These are phyloP conservation scores for Ashbya aceris DNA, from an alignment of 1,139 yeast species.

Conservation along the genomic window DNA sequence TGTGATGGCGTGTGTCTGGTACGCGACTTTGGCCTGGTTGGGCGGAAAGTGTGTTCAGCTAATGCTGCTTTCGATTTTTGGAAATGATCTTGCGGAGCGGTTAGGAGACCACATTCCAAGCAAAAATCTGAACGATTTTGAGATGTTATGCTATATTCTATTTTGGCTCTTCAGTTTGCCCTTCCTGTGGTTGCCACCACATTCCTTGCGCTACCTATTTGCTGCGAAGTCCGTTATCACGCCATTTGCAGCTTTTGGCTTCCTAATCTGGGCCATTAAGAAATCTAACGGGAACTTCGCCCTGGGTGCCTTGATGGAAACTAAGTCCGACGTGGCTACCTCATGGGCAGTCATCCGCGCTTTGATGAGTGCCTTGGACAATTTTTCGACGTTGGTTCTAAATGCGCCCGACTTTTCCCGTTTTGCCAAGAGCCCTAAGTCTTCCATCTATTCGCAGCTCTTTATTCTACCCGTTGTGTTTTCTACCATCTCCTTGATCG, in stretches of 20 bases:
- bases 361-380: constrained; percentile 70
- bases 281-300: constrained; percentile 24
- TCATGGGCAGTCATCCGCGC: constrained; percentile 73
- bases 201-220: constrained; percentile 67
- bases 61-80: constrained; percentile 59
- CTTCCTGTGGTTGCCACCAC: constrained; percentile 74
- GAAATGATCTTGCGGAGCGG: constrained; percentile 43
- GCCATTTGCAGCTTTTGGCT: constrained; percentile 72
- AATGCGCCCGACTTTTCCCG: constrained; percentile 92
- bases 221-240: constrained; percentile 66
- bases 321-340: constrained; percentile 2
- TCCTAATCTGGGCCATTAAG: constrained; percentile 70
- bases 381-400: constrained; percentile 75
- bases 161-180: constrained; percentile 73
- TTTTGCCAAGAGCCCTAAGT: constrained; percentile 51
- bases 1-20: constrained; percentile 80
- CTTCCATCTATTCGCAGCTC: constrained; percentile 45
- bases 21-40: constrained; percentile 69
- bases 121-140: constrained; percentile 48
- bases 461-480: constrained; percentile 67
- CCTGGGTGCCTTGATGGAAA: constrained; percentile 17
- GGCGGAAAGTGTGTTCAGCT: constrained; percentile 78
- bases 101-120: constrained; percentile 43
- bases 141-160: constrained; percentile 61
- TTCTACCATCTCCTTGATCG: constrained; percentile 72